Evolutionary conservation across 2,329 filamentous ascomycete species (phyloP), one percentile per base, ranked within the genome.

Genomic region (Fusarium lyarnte): DNA sequence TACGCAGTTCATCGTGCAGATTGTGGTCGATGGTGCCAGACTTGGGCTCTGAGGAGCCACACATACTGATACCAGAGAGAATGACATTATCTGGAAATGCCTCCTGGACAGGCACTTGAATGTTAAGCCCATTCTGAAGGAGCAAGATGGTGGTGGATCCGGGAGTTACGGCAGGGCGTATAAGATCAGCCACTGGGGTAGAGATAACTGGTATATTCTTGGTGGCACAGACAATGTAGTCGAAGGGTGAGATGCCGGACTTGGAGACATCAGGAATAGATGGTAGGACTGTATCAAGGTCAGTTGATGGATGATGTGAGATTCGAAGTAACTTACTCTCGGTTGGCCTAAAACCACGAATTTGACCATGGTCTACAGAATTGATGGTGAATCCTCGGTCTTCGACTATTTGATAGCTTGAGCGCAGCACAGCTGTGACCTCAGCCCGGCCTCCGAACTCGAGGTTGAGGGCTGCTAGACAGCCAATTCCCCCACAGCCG

Each of bases 121-220:
- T 77, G 49, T 77, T 77, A 27, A 77, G 72, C 13, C 75, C 75
- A 36, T 77, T 77, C 49, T 77, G 75, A 17, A 77, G 64, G 31
- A 77, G 62, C 17, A 77, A 23, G n/a, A 77, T 75, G 33, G 66
- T 63, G 10, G 75, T 69, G 33, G 68, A 60, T 11, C 70, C 64
- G 3, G 55, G 58, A 5, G 75, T 73, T 7, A 77, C 74, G 29
- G 75, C 75, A 35, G 75, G 67, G 17, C 68, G 61, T 21, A 77
- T 63, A 21, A 77, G n/a, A 29, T 77, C 75, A 13, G 68, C 63
- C 13, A 77, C 25, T n/a, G 59, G 27, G 6, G 39, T 52, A 33
- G 67, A 70, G n/a, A 75, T 55, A 23, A 73, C 75, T 29, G 75
- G 74, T 42, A 72, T 70, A 46, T 75, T 77, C 45, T 77, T 77